Percentiles rank a stretch among this genome's conserved stretches.
These are phyloP conservation scores for Cryphonectria japonica DNA, from an alignment of 2,329 filamentous ascomycete genomes.

Conservation along the genomic window DNA sequence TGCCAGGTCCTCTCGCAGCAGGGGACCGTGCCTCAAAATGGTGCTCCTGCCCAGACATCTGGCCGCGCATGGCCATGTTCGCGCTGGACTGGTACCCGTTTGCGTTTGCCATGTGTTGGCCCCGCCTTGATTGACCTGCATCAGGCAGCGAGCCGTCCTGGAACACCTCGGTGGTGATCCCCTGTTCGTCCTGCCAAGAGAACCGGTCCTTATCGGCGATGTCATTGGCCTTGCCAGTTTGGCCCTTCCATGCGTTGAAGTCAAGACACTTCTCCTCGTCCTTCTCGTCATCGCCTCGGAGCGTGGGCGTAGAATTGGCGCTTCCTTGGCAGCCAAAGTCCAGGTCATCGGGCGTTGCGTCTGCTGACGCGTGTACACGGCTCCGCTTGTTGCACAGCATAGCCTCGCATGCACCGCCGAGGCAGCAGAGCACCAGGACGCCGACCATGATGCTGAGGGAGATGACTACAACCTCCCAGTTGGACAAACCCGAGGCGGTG, in stretches of 20 bases:
- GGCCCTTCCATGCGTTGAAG: background rate
- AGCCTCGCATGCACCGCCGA: constrained; percentile 25
- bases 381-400: constrained; percentile 14
- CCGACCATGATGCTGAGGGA: constrained; percentile 10
- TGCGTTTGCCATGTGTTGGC: background rate
- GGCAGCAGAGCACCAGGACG: constrained; percentile 18
- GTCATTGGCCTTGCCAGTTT: background rate
- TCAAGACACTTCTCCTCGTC: background rate
- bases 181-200: constrained; percentile 24
- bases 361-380: background rate
- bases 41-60: background rate
- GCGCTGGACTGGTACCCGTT: constrained; percentile 2
- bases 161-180: constrained; percentile 15
- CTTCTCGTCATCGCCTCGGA: background rate
- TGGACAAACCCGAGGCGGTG: background rate
- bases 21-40: background rate
- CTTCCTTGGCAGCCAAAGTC: background rate
- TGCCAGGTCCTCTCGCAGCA: background rate
- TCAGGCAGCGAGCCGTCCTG: constrained; percentile 18
- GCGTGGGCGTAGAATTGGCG: background rate
- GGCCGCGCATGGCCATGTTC: background rate
- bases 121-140: background rate
- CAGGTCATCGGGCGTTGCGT: background rate
- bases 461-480: constrained; percentile 17
- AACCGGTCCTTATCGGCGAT: constrained; percentile 1